These are phyloP conservation scores for Ocimum tenuiflorum DNA, from an alignment of 257 asterid species.

Conservation along the genomic window DNA sequence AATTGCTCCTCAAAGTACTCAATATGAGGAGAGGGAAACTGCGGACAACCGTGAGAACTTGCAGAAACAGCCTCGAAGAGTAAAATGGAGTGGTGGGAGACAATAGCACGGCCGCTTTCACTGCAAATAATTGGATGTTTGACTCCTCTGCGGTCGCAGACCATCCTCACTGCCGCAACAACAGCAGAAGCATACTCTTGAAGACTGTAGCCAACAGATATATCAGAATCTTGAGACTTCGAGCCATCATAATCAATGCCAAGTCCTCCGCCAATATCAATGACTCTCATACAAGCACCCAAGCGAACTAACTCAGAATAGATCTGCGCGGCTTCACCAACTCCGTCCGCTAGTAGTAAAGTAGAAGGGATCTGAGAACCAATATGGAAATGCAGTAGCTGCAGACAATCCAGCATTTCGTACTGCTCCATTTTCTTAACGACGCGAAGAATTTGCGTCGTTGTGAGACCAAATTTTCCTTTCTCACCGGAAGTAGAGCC, in stretches of 20 bases:
- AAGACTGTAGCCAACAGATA: slow-evolving; percentile 64
- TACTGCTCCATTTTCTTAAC: slow-evolving; percentile 55
- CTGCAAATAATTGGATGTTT: slow-evolving; percentile 81
- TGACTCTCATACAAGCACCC: slow-evolving; percentile 73
- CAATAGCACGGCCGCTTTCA: slow-evolving; percentile 97
- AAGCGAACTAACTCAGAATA: slow-evolving; percentile 73
- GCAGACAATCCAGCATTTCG: slow-evolving; percentile 82
- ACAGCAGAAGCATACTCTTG: slow-evolving; percentile 84
- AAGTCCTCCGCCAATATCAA: slow-evolving; percentile 95
- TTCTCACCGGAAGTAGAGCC: slow-evolving; percentile 99
- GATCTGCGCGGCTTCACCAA: slow-evolving; percentile 87
- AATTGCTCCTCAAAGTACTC: slow-evolving; percentile 47
- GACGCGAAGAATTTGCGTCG: slow-evolving; percentile 74
- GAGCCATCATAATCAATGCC: slow-evolving; percentile 96
- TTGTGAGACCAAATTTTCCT: slow-evolving; percentile 84
- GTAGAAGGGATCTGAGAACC: slow-evolving; percentile 95
- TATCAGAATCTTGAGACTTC: slow-evolving; percentile 65
- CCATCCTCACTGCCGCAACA: slow-evolving; percentile 53
- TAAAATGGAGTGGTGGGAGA: slow-evolving; percentile 86
- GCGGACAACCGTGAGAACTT: slow-evolving; percentile 33
- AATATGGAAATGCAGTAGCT: slow-evolving; percentile 85
- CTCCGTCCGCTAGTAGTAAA: slow-evolving; percentile 64
- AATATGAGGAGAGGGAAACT: slow-evolving; percentile 36
- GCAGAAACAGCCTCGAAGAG: slow-evolving; percentile 75
- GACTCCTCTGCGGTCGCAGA: slow-evolving; percentile 58